Evolutionary conservation across 345 rosid genomes (phyloP).

Genomic region (Moricandia moricandioides): DNA sequence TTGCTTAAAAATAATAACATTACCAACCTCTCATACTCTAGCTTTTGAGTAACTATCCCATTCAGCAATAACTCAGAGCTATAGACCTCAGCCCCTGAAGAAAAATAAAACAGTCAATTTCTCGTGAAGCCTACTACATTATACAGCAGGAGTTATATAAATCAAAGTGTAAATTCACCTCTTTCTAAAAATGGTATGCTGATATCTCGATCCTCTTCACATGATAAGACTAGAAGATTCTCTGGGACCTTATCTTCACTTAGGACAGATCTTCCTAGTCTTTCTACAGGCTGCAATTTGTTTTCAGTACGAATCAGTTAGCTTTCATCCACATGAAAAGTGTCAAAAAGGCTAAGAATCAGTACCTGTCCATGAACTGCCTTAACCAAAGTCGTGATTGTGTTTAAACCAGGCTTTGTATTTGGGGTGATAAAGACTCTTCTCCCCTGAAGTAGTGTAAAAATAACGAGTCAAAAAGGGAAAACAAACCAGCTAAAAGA

Average conservation of each 20-base stretch:
- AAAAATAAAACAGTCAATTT: not conserved
- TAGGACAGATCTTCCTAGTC: constrained; percentile 69
- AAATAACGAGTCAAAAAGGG: constrained; percentile 11
- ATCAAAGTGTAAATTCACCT: constrained; percentile 43
- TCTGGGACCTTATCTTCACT: constrained; percentile 52
- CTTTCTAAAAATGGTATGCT: constrained; percentile 70
- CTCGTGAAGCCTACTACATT: not conserved
- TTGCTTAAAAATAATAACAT: not conserved
- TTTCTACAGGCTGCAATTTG: constrained; percentile 58
- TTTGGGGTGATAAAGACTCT: constrained; percentile 71
- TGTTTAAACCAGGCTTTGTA: constrained; percentile 66
- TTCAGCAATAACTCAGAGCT: constrained; percentile 81
- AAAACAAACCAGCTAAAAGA: not conserved
- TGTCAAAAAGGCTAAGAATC: not conserved
- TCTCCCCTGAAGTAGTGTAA: constrained; percentile 48
- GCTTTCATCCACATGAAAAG: not conserved
- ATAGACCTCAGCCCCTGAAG: constrained; percentile 70
- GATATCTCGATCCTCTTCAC: constrained; percentile 66
- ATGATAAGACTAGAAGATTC: constrained; percentile 71
- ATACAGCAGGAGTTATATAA: not conserved
- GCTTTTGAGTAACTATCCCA: constrained; percentile 83
- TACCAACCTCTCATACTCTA: constrained; percentile 80
- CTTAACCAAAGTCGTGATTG: constrained; percentile 57
- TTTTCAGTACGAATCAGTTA: constrained; percentile 25
- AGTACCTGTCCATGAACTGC: constrained; percentile 71